Percentiles rank a stretch among this genome's conserved stretches.
Conservation (phyloP, 2,329 filamentous ascomycete species). For the Byssothecium circinans region DNA sequence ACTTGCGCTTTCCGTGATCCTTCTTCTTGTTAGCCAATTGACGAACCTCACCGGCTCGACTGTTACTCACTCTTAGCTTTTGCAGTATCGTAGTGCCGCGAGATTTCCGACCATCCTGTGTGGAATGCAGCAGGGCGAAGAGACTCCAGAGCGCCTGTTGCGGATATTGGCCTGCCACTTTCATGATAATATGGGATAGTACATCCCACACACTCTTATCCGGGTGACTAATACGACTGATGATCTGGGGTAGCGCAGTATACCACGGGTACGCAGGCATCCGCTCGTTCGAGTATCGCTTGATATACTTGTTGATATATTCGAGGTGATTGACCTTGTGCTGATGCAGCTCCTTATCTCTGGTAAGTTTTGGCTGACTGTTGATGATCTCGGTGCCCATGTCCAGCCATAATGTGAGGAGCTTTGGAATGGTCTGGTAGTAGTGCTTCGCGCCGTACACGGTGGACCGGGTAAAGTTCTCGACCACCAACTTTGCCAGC, state of each 20-base stretch:
- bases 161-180: constrained; percentile 84
- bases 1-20: constrained; percentile 57
- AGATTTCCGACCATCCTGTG: constrained; percentile 66
- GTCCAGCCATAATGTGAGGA: constrained; percentile 93
- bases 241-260: constrained; percentile 84
- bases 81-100: constrained; percentile 52
- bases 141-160: constrained; percentile 91
- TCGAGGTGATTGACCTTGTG: constrained; percentile 33
- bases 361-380: constrained; percentile 19
- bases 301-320: constrained; percentile 65
- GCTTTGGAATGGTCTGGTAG: constrained; percentile 88
- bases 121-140: constrained; percentile 82
- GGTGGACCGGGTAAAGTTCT: constrained; percentile 88
- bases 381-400: constrained; percentile 71
- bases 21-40: constrained; percentile 41
- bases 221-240: constrained; percentile 91
- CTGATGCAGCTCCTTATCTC: constrained; percentile 36
- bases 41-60: constrained; percentile 6
- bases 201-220: constrained; percentile 76
- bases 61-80: constrained; percentile 42
- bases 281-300: constrained; percentile 70
- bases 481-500: constrained; percentile 82
- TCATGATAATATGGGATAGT: constrained; percentile 77
- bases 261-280: constrained; percentile 79
- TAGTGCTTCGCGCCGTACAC: constrained; percentile 92